Percentiles rank a stretch among this genome's conserved stretches.
phyloP scores from a whole-genome alignment of 371 early-diverging fungal species.

The Phascolomyces articulosus region DNA sequence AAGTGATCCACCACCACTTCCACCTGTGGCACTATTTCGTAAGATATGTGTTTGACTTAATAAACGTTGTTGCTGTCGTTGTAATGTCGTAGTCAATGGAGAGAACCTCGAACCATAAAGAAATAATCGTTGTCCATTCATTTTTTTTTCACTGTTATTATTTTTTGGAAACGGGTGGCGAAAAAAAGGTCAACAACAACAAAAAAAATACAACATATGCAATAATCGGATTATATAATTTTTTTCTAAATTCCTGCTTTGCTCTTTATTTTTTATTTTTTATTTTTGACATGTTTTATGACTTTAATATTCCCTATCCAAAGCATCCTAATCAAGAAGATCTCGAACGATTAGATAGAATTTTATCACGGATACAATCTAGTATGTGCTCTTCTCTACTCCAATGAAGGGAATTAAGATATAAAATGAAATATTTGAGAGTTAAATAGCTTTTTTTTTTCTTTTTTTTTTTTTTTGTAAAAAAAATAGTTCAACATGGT shows the following conservation, averaged over 20 bases:
- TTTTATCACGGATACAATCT: slow-evolving; percentile 43
- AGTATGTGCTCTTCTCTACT: slow-evolving; percentile 27
- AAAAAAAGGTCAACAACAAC: no score
- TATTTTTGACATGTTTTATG: slow-evolving; percentile 54
- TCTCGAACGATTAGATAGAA: slow-evolving; percentile 35
- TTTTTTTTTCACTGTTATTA: not conserved
- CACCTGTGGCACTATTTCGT: not conserved
- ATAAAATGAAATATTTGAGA: not conserved
- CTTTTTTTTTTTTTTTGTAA: not conserved
- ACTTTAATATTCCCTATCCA: slow-evolving; percentile 65
- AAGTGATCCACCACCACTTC: not conserved
- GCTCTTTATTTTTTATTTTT: not conserved
- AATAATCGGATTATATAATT: not conserved
- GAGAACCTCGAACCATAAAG: not conserved
- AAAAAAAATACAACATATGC: slow-evolving; percentile 9
- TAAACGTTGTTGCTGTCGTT: not conserved
- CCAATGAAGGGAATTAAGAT: no score
- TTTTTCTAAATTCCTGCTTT: not conserved
- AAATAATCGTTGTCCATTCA: slow-evolving; percentile 13
- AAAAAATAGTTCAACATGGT: slow-evolving; percentile 71
- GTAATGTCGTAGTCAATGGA: not conserved
- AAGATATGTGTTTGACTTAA: not conserved
- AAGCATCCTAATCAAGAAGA: slow-evolving; percentile 27
- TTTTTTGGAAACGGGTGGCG: not conserved
- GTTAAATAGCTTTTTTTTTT: not conserved